Evolutionary conservation across 2,329 filamentous ascomycete genomes (phyloP).

Genomic region (Ophiostoma australiae): DNA sequence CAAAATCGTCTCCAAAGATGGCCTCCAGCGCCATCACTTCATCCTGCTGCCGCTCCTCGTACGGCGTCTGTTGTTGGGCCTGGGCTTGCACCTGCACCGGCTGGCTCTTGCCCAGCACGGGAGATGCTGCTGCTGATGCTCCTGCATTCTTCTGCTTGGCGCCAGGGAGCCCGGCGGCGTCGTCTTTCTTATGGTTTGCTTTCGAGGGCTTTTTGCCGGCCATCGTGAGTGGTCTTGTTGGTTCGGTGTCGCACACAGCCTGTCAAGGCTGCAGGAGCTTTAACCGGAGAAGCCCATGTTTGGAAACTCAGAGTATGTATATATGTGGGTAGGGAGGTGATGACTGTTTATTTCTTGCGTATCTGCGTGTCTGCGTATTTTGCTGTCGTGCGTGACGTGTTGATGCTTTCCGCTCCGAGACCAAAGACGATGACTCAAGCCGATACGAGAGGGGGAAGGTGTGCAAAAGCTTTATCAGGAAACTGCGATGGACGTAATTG

Average conservation of each 20-base stretch:
- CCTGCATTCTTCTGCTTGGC: slow-evolving; percentile 36
- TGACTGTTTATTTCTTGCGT: background rate
- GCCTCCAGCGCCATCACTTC: slow-evolving; percentile 81
- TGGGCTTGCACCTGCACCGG: background rate
- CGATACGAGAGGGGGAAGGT: background rate
- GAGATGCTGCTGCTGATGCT: background rate
- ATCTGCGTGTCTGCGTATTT: background rate
- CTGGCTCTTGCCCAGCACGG: background rate
- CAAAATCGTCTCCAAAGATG: slow-evolving; percentile 86
- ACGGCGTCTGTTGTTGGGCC: slow-evolving; percentile 46
- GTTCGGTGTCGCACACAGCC: slow-evolving; percentile 46
- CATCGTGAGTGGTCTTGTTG: slow-evolving; percentile 39
- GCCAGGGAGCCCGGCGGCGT: slow-evolving; percentile 49
- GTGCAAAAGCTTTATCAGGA: background rate
- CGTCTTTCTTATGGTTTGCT: slow-evolving; percentile 34
- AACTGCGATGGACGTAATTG: slow-evolving; percentile 19
- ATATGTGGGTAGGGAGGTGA: background rate
- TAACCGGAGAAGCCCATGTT: slow-evolving; percentile 45
- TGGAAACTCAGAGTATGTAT: background rate
- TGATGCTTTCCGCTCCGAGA: slow-evolving; percentile 9
- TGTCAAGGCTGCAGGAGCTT: slow-evolving; percentile 44
- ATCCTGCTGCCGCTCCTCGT: slow-evolving; percentile 79
- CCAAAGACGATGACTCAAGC: slow-evolving; percentile 19
- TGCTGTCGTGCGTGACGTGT: slow-evolving; percentile 18
- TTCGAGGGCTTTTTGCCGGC: slow-evolving; percentile 50